A percentile compares a stretch with the other conserved stretches of the same genome.
These are phyloP conservation scores for Xylaria sp. DNA, from an alignment of 2,329 filamentous ascomycete genomes.

Conservation along the genomic window DNA sequence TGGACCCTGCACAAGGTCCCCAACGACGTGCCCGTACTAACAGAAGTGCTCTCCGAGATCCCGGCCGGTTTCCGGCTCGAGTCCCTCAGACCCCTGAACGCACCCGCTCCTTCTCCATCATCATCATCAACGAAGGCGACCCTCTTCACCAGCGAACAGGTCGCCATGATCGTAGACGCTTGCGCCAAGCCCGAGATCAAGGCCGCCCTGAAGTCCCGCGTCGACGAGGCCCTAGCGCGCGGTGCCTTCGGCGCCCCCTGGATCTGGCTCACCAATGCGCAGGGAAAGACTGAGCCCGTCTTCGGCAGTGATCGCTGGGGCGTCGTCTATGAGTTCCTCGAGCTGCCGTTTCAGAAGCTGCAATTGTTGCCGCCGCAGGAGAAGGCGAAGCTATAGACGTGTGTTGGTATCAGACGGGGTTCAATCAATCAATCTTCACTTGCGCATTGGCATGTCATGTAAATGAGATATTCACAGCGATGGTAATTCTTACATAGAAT, in stretches of 20 bases:
- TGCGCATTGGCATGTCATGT: too few relatives aligned
- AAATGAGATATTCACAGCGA: not conserved
- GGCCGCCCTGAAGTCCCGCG: conserved; percentile 48
- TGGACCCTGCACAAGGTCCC: conserved; percentile 41
- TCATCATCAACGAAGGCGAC: not conserved
- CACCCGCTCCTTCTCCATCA: not conserved
- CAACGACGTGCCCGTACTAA: conserved; percentile 16
- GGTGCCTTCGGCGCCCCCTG: conserved; percentile 76
- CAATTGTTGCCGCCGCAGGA: conserved; percentile 34
- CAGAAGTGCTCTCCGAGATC: conserved; percentile 17
- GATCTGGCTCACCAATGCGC: conserved; percentile 62
- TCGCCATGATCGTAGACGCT: conserved; percentile 50
- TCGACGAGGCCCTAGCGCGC: conserved; percentile 53
- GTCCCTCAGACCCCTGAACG: not conserved
- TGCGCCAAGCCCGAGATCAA: conserved; percentile 43
- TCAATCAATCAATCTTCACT: not conserved
- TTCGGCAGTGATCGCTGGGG: conserved; percentile 73
- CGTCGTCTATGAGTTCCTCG: conserved; percentile 63
- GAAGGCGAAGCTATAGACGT: conserved; percentile 33
- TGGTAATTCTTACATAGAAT: too few relatives aligned
- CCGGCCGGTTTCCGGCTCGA: conserved; percentile 11
- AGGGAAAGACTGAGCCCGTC: conserved; percentile 60
- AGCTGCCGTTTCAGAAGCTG: conserved; percentile 53
- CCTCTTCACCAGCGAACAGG: conserved; percentile 48
- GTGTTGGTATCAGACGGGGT: too few relatives aligned